Evolutionary conservation across 352 stramenopile genomes (phyloP).

Genomic region (Phytophthora brassicae): DNA sequence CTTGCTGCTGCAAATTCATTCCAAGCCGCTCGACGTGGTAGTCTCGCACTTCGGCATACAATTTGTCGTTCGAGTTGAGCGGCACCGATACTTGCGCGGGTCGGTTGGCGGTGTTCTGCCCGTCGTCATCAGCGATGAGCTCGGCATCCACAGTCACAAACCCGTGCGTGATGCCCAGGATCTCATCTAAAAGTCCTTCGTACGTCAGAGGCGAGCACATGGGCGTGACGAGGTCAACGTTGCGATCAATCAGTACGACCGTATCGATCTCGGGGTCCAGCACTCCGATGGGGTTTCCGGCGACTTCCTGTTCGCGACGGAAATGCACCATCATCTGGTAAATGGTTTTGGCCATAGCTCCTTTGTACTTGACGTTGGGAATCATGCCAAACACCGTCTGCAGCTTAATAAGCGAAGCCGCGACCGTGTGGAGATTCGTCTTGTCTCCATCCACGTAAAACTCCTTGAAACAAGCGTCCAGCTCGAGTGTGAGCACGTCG

Average conservation of each 20-base stretch:
- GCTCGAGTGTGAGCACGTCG: conserved; percentile 94
- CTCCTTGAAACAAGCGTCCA: conserved; percentile 85
- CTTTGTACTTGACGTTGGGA: conserved; percentile 94
- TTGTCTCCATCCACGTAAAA: conserved; percentile 91
- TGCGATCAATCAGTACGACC: conserved; percentile 94
- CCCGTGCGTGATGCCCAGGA: conserved; percentile 94
- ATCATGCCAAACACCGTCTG: conserved; percentile 93
- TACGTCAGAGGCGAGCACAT: conserved; percentile 97
- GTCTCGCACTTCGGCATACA: conserved; percentile 96
- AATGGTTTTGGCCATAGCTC: conserved; percentile 89
- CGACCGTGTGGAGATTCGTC: conserved; percentile 85
- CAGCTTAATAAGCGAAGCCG: conserved; percentile 91
- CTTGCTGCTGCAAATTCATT: conserved; percentile 95
- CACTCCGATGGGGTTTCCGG: conserved; percentile 73
- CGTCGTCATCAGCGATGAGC: conserved; percentile 75
- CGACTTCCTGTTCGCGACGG: conserved; percentile 89
- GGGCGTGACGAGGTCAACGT: conserved; percentile 94
- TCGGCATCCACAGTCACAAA: conserved; percentile 81
- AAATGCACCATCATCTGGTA: conserved; percentile 92
- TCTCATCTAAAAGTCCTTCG: conserved; percentile 96
- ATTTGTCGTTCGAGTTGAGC: conserved; percentile 95
- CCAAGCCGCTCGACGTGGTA: conserved; percentile 96
- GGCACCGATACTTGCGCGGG: conserved; percentile 89
- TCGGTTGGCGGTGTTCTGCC: conserved; percentile 29
- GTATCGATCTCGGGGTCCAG: conserved; percentile 92